These are phyloP conservation scores for Salix brachista DNA, from an alignment of 345 rosid species.

Conservation along the genomic window DNA sequence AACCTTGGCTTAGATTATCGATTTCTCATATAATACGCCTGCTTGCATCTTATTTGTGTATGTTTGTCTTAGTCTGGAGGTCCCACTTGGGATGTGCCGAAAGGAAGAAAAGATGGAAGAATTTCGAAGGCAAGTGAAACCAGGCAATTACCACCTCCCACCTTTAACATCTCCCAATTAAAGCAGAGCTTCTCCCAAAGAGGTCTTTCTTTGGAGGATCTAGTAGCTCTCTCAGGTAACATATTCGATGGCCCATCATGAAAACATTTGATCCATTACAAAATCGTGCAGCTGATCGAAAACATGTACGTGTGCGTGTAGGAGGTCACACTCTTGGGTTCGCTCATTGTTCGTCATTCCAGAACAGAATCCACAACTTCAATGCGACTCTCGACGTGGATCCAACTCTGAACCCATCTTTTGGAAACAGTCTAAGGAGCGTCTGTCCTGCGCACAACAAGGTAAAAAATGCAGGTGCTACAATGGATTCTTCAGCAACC, in stretches of 20 bases:
- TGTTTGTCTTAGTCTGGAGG: conserved; percentile 62
- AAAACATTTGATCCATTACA: background rate
- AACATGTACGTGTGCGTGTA: background rate
- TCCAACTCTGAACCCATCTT: conserved; percentile 60
- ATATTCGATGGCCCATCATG: background rate
- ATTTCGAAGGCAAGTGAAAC: conserved; percentile 74
- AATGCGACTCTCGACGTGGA: conserved; percentile 47
- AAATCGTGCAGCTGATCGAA: background rate
- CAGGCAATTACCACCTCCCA: conserved; percentile 72
- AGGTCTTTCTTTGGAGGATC: conserved; percentile 65
- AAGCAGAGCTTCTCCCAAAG: conserved; percentile 72
- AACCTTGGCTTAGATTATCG: background rate
- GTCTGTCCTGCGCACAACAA: conserved; percentile 59
- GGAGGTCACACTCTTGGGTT: conserved; percentile 94
- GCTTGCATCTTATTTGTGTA: background rate
- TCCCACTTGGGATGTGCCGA: conserved; percentile 79
- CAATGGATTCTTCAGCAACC: conserved; percentile 41
- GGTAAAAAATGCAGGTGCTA: conserved; percentile 58
- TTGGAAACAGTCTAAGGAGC: conserved; percentile 46
- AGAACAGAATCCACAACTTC: conserved; percentile 79
- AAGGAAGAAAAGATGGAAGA: conserved; percentile 87
- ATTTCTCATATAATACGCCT: background rate
- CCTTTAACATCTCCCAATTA: conserved; percentile 65
- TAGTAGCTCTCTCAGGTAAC: conserved; percentile 75
- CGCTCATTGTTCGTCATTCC: conserved; percentile 83